A percentile compares a stretch with the other conserved stretches of the same genome.
phyloP scores from a whole-genome alignment of 179 eudicot genomes.

The Carnegiea gigantea region DNA sequence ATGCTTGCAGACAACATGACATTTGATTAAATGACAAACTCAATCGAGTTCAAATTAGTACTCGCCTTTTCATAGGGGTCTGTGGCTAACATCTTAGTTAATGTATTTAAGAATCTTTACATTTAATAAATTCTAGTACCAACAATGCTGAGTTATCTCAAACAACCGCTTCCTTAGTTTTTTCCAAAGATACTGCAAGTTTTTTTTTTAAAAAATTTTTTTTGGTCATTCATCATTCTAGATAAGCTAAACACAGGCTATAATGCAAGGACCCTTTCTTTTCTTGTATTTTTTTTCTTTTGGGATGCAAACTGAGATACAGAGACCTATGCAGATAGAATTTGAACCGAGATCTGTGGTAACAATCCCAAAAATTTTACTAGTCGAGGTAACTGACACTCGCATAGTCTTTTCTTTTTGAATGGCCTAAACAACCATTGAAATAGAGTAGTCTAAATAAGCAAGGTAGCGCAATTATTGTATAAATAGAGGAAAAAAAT shows the following conservation, averaged over 20 bases:
- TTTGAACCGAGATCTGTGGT: no score
- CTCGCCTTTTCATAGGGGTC: conserved; percentile 16
- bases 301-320: no score
- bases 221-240: no score
- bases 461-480: background rate
- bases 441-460: no score
- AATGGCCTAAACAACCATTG: no score
- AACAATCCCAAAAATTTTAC: no score
- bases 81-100: conserved; percentile 4
- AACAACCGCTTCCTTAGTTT: background rate
- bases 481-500: background rate
- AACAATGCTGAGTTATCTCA: background rate
- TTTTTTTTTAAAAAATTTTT: background rate
- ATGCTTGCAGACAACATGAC: conserved; percentile 26
- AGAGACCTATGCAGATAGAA: no score
- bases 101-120: background rate
- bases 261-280: background rate
- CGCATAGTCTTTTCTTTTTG: no score
- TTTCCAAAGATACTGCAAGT: background rate
- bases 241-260: no score
- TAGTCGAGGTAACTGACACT: no score
- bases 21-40: conserved; percentile 1
- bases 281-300: no score
- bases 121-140: background rate
- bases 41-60: background rate